A percentile compares a stretch with the other conserved stretches of the same genome.
These are phyloP conservation scores for Candida silvatica DNA, from an alignment of 805 yeast genomes.

Conservation along the genomic window DNA sequence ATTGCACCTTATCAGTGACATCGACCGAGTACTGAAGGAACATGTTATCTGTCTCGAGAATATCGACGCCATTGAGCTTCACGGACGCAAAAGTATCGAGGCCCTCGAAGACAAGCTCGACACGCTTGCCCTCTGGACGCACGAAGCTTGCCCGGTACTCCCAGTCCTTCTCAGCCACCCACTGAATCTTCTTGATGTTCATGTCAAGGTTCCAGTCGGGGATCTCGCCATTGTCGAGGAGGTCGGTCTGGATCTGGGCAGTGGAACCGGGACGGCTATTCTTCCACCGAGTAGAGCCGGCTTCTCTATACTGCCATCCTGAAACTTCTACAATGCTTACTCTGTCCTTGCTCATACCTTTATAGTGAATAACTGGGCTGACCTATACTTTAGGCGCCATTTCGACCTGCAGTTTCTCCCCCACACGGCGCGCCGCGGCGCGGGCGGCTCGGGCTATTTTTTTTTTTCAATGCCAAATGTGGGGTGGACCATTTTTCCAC, in stretches of 20 bases:
- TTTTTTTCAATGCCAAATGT: too few species aligned
- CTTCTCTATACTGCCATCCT: slow-evolving; percentile 5
- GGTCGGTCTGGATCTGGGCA: slow-evolving; percentile 21
- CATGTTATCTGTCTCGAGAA: slow-evolving; percentile 35
- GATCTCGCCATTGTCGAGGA: slow-evolving; percentile 28
- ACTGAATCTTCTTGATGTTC: slow-evolving; percentile 37
- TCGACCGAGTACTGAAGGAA: slow-evolving; percentile 28
- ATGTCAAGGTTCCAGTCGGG: slow-evolving; percentile 37
- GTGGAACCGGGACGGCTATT: neutral
- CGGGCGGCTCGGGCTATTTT: too few species aligned
- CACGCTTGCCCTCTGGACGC: slow-evolving; percentile 2
- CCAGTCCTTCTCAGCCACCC: slow-evolving; percentile 45
- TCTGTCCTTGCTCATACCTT: too few species aligned
- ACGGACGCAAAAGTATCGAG: slow-evolving; percentile 35
- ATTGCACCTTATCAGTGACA: slow-evolving; percentile 16
- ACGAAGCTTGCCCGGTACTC: slow-evolving; percentile 28
- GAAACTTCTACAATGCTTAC: too few species aligned
- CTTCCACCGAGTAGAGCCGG: slow-evolving; percentile 3
- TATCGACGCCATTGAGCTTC: slow-evolving; percentile 27
- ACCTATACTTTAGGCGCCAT: too few species aligned
- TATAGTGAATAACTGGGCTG: too few species aligned
- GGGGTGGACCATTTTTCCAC: too few species aligned
- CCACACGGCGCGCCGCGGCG: too few species aligned
- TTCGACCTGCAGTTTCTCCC: too few species aligned
- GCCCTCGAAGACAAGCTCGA: slow-evolving; percentile 31